Percentiles rank a stretch among this genome's conserved stretches.
Conservation (phyloP, 192 early-diverging fungal genomes). For the Linnemannia exigua region DNA sequence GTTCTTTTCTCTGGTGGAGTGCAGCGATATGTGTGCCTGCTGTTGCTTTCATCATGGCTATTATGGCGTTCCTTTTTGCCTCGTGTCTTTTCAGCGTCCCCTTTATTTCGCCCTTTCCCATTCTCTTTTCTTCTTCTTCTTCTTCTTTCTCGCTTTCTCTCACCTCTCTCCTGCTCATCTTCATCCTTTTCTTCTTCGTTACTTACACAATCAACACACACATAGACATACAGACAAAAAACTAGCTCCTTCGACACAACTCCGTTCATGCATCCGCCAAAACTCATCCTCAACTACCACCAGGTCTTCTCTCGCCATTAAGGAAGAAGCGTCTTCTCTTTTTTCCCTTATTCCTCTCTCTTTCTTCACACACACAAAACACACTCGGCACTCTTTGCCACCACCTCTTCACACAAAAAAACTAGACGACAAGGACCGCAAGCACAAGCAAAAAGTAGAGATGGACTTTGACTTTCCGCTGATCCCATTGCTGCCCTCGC, state of each 20-base stretch:
- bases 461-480: slow-evolving; percentile 57
- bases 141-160: neutral
- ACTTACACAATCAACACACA: neutral
- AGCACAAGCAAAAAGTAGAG: neutral
- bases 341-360: neutral
- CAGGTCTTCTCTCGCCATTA: slow-evolving; percentile 27
- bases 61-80: neutral
- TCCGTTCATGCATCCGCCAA: slow-evolving; percentile 27
- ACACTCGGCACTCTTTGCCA: neutral
- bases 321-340: neutral
- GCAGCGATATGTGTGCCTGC: too few relatives aligned
- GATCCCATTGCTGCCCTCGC: slow-evolving; percentile 43
- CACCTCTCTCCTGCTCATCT: neutral
- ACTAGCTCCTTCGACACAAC: too few relatives aligned
- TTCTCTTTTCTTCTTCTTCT: neutral
- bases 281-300: slow-evolving; percentile 7
- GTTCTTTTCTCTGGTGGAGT: too few relatives aligned
- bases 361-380: too few relatives aligned
- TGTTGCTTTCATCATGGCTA: too few relatives aligned
- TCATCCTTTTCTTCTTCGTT: neutral
- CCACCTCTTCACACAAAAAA: neutral
- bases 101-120: neutral
- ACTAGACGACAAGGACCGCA: neutral
- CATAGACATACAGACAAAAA: neutral
- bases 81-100: neutral